Evolutionary conservation across 352 stramenopile genomes (phyloP).

Genomic region (Phytophthora syringae): DNA sequence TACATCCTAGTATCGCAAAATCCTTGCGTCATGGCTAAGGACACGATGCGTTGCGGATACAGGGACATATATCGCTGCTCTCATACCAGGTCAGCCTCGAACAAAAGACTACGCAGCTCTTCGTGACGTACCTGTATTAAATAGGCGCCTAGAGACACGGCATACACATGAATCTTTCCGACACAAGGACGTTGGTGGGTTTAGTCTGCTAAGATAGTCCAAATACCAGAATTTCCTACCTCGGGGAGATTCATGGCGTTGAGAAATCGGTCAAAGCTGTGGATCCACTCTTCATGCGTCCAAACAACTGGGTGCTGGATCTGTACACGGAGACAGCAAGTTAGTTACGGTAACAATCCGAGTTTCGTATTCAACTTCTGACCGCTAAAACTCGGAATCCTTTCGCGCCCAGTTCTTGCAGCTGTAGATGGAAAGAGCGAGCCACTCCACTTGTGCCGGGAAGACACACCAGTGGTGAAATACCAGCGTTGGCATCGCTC

Average conservation of each 20-base stretch:
- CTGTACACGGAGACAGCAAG: conserved; percentile 23
- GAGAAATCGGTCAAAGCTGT: conserved; percentile 83
- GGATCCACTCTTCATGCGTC: conserved; percentile 84
- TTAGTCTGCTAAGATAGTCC: neutral
- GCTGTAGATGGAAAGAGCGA: conserved; percentile 66
- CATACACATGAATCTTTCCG: conserved; percentile 67
- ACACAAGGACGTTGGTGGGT: conserved; percentile 2
- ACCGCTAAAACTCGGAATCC: conserved; percentile 75
- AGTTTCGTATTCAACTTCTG: conserved; percentile 1
- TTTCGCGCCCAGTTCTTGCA: conserved; percentile 54
- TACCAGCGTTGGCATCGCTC: conserved; percentile 27
- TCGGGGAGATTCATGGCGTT: conserved; percentile 61
- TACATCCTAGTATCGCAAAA: conserved; percentile 66
- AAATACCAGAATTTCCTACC: conserved; percentile 11
- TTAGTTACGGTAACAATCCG: neutral
- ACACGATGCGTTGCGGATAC: conserved; percentile 66
- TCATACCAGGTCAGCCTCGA: no score
- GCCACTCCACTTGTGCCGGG: conserved; percentile 61
- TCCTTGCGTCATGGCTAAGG: conserved; percentile 67
- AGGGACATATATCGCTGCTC: conserved; percentile 57
- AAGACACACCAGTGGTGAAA: conserved; percentile 65
- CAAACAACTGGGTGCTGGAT: conserved; percentile 78
- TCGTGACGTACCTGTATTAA: conserved; percentile 61
- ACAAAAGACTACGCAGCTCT: no score
- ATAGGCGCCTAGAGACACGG: conserved; percentile 71